Evolutionary conservation across 2,329 filamentous ascomycete species (phyloP).

Genomic region (Fusarium cyanostomum): DNA sequence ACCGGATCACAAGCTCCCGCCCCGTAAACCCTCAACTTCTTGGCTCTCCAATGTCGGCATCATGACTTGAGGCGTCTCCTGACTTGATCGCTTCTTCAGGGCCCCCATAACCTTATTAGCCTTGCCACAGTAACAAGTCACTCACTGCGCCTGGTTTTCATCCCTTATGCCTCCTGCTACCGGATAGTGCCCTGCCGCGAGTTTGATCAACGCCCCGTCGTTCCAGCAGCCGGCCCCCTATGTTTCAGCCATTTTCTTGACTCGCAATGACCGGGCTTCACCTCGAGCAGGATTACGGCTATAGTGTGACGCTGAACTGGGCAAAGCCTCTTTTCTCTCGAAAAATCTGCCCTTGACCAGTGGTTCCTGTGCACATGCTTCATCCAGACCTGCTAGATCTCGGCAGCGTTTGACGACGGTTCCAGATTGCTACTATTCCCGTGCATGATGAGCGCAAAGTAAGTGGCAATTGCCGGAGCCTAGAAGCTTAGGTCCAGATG

Average conservation of each 20-base stretch:
- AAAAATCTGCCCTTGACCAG: no score
- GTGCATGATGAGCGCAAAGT: background rate
- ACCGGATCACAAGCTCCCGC: background rate
- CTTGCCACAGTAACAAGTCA: slow-evolving; percentile 25
- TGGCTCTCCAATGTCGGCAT: background rate
- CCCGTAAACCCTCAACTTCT: background rate
- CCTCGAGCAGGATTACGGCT: background rate
- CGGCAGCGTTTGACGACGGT: background rate
- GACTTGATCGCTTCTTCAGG: background rate
- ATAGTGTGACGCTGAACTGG: background rate
- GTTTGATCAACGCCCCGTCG: slow-evolving; percentile 31
- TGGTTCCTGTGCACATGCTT: no score
- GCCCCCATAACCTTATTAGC: background rate
- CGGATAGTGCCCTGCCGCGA: slow-evolving; percentile 25
- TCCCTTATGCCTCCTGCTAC: slow-evolving; percentile 18
- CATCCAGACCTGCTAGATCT: no score
- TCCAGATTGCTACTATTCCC: slow-evolving; percentile 1
- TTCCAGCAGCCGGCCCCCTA: slow-evolving; percentile 11
- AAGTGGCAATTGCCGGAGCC: background rate
- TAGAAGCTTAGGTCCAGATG: background rate
- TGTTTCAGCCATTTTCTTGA: slow-evolving; percentile 25
- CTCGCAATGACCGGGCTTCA: background rate
- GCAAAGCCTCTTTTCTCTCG: no score
- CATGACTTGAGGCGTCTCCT: background rate
- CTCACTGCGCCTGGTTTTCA: background rate